A percentile compares a stretch with the other conserved stretches of the same genome.
Conservation (phyloP, 2,329 filamentous ascomycete genomes). For the Orbilia brochopaga region DNA sequence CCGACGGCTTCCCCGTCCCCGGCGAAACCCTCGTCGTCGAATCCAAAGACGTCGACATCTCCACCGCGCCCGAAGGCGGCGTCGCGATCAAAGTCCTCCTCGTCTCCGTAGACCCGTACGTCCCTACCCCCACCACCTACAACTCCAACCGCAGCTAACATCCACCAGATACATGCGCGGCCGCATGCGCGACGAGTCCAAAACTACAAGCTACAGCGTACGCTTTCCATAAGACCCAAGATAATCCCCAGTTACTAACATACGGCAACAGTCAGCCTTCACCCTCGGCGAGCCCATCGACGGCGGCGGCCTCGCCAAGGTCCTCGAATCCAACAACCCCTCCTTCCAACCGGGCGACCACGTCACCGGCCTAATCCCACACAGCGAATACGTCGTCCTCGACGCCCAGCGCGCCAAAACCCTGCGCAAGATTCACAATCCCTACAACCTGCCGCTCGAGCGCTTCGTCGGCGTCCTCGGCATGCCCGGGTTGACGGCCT, state of each 20-base stretch:
- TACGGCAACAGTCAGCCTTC: constrained; percentile 61
- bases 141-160: background rate
- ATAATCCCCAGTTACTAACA: background rate
- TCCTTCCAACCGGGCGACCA: constrained; percentile 73
- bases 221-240: constrained; percentile 47
- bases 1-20: constrained; percentile 65
- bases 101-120: constrained; percentile 74
- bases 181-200: constrained; percentile 72
- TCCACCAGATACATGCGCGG: constrained; percentile 71
- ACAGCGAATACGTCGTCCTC: constrained; percentile 73
- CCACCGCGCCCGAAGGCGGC: constrained; percentile 68
- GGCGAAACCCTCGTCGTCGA: constrained; percentile 75
- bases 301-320: constrained; percentile 70
- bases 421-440: constrained; percentile 70
- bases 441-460: constrained; percentile 69
- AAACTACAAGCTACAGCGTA: constrained; percentile 69
- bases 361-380: constrained; percentile 65
- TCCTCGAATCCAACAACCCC: constrained; percentile 71
- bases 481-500: constrained; percentile 79
- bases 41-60: constrained; percentile 70
- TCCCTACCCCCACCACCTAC: background rate
- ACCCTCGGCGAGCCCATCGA: constrained; percentile 68
- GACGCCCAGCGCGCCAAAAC: constrained; percentile 59
- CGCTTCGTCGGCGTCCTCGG: constrained; percentile 77
- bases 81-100: constrained; percentile 74